Evolutionary conservation across 345 rosid species (phyloP), one percentile per base, ranked within the genome.

Genomic region (Mallotus nudiflorus): DNA sequence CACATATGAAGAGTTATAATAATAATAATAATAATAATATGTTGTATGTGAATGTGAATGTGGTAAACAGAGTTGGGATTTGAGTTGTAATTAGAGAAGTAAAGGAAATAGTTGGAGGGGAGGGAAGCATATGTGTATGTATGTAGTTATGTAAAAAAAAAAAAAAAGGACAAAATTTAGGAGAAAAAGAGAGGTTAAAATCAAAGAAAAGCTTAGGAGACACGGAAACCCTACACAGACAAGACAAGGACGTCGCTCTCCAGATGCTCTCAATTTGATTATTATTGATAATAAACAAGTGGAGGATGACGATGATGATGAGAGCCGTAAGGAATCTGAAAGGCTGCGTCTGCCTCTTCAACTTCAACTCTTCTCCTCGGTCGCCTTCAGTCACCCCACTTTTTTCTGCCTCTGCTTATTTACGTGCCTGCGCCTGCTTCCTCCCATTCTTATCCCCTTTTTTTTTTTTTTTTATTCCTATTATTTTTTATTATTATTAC

Each of bases 321-420:
- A 83, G 84, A 80, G 82, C 68, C 86, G 83, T 83, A 75, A 57
- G 70, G 86, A 83, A 80, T 80, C 80, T 42, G 78, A 51, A 75
- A 72, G 79, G 70, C 82, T 66, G 80, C 79, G 80, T 58, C 65
- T 29, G 61, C 12, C 27, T 52, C 27, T 37, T 63, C 49, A 52
- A 35, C 62, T 59, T 39, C 25, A 4, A 15, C 1, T 8, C 37
- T 33, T 33, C 48, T 58, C 22, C 6, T 66, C 6, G 66, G n/a
- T n/a, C n/a, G n/a, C n/a, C n/a, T 39, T 39, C 56, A 46, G 45
- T 1, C 57, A 28, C n/a, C n/a, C n/a, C n/a, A n/a, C n/a, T 25
- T 42, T 73, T 24, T 60, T n/a, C 63, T 20, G 39, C 52, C 65
- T 29, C 66, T 63, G 58, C 72, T 66, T 75, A 57, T 73, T 68